Percentiles rank a stretch among this genome's conserved stretches.
These are phyloP conservation scores for Gossypium ekmanianum DNA, from an alignment of 345 rosid genomes.

Conservation along the genomic window DNA sequence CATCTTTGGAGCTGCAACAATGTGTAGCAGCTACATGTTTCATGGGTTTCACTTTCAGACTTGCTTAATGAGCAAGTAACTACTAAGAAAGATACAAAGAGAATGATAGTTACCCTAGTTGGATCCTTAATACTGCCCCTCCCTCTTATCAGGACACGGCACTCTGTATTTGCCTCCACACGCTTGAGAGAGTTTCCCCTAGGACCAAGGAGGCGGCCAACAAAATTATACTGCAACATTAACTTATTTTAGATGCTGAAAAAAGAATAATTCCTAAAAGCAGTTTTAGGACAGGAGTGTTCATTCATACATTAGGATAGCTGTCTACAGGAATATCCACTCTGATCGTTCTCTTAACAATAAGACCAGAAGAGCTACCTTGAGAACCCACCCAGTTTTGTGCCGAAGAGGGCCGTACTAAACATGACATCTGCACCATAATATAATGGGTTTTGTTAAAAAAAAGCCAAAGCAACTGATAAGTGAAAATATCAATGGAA, in stretches of 20 bases:
- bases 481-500: background rate
- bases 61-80: background rate
- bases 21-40: background rate
- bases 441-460: constrained; percentile 28
- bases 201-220: constrained; percentile 96
- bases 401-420: constrained; percentile 53
- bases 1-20: background rate
- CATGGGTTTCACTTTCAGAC: background rate
- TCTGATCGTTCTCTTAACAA: constrained; percentile 79
- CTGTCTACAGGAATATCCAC: constrained; percentile 87
- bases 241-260: constrained; percentile 21
- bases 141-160: constrained; percentile 92
- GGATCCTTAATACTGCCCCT: constrained; percentile 92
- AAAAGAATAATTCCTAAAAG: constrained; percentile 5
- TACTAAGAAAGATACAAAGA: background rate
- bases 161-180: constrained; percentile 91
- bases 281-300: background rate
- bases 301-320: constrained; percentile 65
- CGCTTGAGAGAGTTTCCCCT: constrained; percentile 96
- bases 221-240: constrained; percentile 81
- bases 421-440: constrained; percentile 59
- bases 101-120: constrained; percentile 45
- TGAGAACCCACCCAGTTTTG: constrained; percentile 80
- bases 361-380: constrained; percentile 74
- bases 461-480: constrained; percentile 6